Evolutionary conservation across 208 protist species (phyloP).

Genomic region (Crithidia sp.): DNA sequence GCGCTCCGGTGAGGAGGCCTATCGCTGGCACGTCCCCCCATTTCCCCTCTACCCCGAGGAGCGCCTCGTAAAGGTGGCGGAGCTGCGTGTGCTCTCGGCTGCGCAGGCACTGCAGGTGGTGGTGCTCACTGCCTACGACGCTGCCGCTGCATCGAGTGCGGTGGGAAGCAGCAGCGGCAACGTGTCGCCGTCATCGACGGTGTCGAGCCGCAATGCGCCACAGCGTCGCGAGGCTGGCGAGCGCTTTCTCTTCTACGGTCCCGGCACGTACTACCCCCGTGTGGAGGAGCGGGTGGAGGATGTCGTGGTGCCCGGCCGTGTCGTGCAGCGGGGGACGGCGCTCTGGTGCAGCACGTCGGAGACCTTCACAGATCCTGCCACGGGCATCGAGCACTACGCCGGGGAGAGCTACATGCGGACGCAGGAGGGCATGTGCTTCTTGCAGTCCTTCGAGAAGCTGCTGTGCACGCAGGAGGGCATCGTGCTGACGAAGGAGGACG

Average conservation of each 20-base stretch:
- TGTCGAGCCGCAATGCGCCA: neutral
- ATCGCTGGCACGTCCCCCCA: constrained; percentile 73
- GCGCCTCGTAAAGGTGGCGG: constrained; percentile 44
- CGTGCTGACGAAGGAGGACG: constrained; percentile 74
- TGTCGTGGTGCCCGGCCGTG: constrained; percentile 24
- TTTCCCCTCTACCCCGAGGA: constrained; percentile 95
- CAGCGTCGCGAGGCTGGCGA: constrained; percentile 48
- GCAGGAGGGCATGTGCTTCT: constrained; percentile 61
- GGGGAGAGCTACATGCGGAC: constrained; percentile 78
- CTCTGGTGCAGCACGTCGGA: constrained; percentile 55
- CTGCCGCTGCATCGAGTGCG: neutral
- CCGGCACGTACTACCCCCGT: constrained; percentile 78
- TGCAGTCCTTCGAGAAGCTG: constrained; percentile 82
- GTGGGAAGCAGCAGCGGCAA: neutral
- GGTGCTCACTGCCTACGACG: constrained; percentile 70
- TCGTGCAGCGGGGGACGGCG: constrained; percentile 32
- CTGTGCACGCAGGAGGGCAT: constrained; percentile 52
- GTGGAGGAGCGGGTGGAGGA: constrained; percentile 65
- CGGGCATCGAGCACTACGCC: constrained; percentile 42
- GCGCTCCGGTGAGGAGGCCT: constrained; percentile 81
- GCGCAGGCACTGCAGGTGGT: constrained; percentile 51
- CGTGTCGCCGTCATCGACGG: neutral
- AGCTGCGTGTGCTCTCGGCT: constrained; percentile 68
- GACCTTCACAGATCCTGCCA: constrained; percentile 35
- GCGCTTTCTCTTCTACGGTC: constrained; percentile 61